Evolutionary conservation across 2,329 filamentous ascomycete genomes (phyloP), one percentile per base, ranked within the genome.

Genomic region (Neonectria magnoliae): DNA sequence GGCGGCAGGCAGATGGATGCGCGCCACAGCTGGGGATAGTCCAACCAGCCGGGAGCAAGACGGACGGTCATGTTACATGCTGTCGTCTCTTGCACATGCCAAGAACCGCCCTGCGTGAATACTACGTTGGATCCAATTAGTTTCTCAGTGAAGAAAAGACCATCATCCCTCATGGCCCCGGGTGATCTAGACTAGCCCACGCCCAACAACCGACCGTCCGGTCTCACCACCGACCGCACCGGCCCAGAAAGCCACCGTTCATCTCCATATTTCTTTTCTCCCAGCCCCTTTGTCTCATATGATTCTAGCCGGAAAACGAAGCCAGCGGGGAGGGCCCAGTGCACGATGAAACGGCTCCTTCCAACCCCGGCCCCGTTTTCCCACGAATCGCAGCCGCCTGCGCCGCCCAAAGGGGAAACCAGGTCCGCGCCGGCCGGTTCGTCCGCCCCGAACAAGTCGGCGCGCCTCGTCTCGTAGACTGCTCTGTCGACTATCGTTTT

Each of bases 351-450:
- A 51, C 48, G 5, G 29, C 29, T 10, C 29, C 29, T 10, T 10
- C 27, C 11, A 8, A 9, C 47, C 16, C 20, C 31, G 10, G 20
- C 11, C 4, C 16, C 38, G 4, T 59, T 42, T 38, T 52, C 50
- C 70, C 69, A 72, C 70, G 66, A 71, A 71, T 72, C 59, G 65
- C 36, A 64, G 27, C 10, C 13, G 3, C 2, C 20, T 10, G n/a
- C 29, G 18, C 38, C 18, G 48, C 70, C 68, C 52, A 60, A 72
- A 71, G 5, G 7, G 70, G 70, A 50, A 71, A 64, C 57, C 16
- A 47, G 42, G 45, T 13, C 58, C 67, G 56, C 36, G 9, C n/a
- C 29, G n/a, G 20, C 31, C 11, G 31, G 10, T 33, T 13, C 31
- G 10, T 33, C 10, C 4, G 9, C 31, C 13, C 31, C 31, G 31